Conservation (phyloP, 441 rosid species). For the Euphorbia schlechtendalii region DNA sequence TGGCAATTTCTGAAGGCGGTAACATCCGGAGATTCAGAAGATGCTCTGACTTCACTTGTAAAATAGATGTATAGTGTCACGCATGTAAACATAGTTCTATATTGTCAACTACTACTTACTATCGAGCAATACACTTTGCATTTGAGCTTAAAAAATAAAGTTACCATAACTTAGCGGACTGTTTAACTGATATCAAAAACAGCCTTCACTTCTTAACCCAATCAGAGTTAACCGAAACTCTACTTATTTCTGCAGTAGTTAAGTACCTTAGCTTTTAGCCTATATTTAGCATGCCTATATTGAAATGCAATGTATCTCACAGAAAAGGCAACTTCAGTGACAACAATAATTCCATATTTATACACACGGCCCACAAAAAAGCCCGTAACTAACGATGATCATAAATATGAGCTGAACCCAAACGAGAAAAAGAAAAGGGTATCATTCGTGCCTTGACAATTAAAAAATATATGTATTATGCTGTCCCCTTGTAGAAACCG, state of each 20-base stretch:
- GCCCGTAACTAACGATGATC: neutral
- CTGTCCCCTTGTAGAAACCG: neutral
- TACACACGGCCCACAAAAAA: neutral
- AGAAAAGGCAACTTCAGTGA: neutral
- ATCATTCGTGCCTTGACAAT: neutral
- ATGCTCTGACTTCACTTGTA: slow-evolving; percentile 31
- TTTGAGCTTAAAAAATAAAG: neutral
- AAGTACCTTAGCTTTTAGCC: neutral
- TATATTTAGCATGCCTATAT: neutral
- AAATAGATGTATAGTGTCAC: neutral
- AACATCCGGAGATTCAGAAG: slow-evolving; percentile 24
- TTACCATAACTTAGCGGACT: neutral
- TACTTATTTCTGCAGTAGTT: neutral
- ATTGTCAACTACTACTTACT: neutral
- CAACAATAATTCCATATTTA: neutral
- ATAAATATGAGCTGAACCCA: neutral
- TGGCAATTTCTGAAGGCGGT: slow-evolving; percentile 34
- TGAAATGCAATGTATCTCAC: neutral
- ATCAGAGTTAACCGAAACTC: neutral
- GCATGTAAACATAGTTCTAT: slow-evolving; percentile 1
- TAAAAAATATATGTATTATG: neutral
- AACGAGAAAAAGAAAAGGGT: neutral
- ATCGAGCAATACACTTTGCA: neutral
- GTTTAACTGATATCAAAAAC: neutral
- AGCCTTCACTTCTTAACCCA: neutral